phyloP scores from a whole-genome alignment of 2,329 filamentous ascomycete genomes.

The Apiospora koreana region DNA sequence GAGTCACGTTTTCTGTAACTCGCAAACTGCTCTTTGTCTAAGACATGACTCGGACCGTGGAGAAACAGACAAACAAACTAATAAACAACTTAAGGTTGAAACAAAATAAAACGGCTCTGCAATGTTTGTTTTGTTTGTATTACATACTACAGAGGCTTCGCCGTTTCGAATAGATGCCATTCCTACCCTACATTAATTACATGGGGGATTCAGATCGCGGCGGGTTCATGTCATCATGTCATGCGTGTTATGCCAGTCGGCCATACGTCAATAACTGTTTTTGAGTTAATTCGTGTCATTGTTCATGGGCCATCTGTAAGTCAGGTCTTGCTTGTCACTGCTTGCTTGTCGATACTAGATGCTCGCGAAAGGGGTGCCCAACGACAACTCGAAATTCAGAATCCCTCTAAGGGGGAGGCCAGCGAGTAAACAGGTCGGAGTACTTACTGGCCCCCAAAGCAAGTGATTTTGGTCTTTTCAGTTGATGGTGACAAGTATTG shows the following conservation, averaged over 20 bases:
- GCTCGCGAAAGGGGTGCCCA: too few species aligned
- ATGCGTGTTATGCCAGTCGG: background rate
- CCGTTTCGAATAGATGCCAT: background rate
- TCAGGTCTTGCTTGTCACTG: too few species aligned
- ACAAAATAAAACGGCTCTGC: background rate
- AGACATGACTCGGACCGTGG: conserved; percentile 2
- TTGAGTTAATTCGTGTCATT: background rate
- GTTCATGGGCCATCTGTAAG: background rate
- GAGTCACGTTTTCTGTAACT: background rate
- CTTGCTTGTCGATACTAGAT: too few species aligned
- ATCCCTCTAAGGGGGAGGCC: too few species aligned
- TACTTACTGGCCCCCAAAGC: too few species aligned
- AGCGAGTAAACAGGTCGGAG: too few species aligned
- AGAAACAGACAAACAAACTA: background rate
- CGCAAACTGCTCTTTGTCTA: background rate
- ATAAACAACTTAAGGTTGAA: background rate
- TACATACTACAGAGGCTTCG: background rate
- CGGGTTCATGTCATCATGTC: background rate
- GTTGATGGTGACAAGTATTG: too few species aligned
- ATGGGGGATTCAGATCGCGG: background rate
- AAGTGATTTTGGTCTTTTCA: too few species aligned
- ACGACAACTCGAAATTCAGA: too few species aligned
- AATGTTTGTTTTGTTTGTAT: background rate
- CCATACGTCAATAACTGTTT: background rate
- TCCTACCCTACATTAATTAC: background rate